Evolutionary conservation across 495 filamentous ascomycete species (phyloP).

Genomic region (Penicillium mononematosum): DNA sequence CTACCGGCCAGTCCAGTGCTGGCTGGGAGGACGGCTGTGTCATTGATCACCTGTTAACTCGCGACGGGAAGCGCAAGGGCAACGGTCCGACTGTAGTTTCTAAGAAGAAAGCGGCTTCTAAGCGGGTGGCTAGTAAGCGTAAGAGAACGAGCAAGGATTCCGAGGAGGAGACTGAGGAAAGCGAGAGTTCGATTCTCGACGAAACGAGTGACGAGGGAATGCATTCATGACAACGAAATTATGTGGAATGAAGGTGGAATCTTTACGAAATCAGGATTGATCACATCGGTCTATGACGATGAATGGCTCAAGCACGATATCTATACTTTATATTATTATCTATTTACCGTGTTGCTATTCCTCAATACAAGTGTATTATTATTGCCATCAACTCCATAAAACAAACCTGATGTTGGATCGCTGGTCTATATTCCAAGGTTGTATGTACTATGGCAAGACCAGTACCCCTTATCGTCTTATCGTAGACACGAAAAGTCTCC

Average conservation of each 20-base stretch:
- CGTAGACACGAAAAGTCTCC: slow-evolving; percentile 15
- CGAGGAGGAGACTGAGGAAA: slow-evolving; percentile 1
- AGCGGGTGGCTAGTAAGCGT: background rate
- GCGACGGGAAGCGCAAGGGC: slow-evolving; percentile 38
- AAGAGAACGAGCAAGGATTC: background rate
- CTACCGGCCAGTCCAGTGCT: slow-evolving; percentile 42
- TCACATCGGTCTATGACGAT: background rate
- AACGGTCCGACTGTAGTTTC: background rate
- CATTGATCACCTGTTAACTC: slow-evolving; percentile 51
- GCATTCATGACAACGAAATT: background rate
- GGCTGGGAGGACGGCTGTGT: slow-evolving; percentile 51
- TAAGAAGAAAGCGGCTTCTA: slow-evolving; percentile 2
- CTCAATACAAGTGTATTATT: background rate
- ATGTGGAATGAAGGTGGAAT: background rate
- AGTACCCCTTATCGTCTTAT: slow-evolving; percentile 17
- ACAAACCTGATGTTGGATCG: background rate
- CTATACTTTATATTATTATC: background rate
- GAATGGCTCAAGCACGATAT: background rate
- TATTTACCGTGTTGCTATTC: background rate
- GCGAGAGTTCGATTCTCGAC: background rate
- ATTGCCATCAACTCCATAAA: background rate
- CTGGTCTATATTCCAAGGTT: background rate
- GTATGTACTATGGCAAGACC: background rate
- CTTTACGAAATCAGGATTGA: background rate
- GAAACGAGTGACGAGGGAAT: slow-evolving; percentile 4